Evolutionary conservation across 2,329 filamentous ascomycete species (phyloP), one percentile per base, ranked within the genome.

Genomic region (Aspergillus arachidicola): DNA sequence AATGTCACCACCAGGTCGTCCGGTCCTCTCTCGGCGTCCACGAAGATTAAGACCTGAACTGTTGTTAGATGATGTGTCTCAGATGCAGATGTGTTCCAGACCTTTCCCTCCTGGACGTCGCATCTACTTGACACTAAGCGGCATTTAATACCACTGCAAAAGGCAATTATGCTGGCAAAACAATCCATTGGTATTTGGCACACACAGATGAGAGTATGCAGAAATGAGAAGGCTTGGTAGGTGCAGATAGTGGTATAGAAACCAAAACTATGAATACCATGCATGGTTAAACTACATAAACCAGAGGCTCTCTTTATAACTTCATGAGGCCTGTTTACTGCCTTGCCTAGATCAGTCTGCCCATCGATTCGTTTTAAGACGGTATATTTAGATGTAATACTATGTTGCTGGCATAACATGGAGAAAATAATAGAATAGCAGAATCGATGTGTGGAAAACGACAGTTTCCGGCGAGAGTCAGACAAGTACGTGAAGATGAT

Each of bases 11-110:
- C 56, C 56, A 58, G 28, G 28, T 48, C 56, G 7, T 48, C 7
- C 19, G 43, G 38, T 2, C 56, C 43, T 48, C 56, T 58, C 36
- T 58, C 41, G 3, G 28, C 56, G 32, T 38, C 56, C 23, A 14
- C 41, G 38, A 58, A 58, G 41, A 58, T 48, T 32, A 58, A 48
- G 21, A 16, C 16, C 56, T 58, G 19, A 34, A 14, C 43, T 30
- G 26, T 34, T 28, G 26, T 57, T 43, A 57, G 55, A 23, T 23
- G 21, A 23, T 23, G 21, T 23, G 2, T 2, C 34, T 45, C 28
- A 12, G 43, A 38, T 26, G 55, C 36, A 26, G 19, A 36, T 6
- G 26, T 26, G 5, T 30, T 57, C 32, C 55, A n/a, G 34, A 57
- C 55, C 55, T 57, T 14, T 3, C 43, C 21, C 19, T 45, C 30